These are phyloP conservation scores for Fusarium verticillioides DNA, from an alignment of 2,329 filamentous ascomycete species.

Conservation along the genomic window DNA sequence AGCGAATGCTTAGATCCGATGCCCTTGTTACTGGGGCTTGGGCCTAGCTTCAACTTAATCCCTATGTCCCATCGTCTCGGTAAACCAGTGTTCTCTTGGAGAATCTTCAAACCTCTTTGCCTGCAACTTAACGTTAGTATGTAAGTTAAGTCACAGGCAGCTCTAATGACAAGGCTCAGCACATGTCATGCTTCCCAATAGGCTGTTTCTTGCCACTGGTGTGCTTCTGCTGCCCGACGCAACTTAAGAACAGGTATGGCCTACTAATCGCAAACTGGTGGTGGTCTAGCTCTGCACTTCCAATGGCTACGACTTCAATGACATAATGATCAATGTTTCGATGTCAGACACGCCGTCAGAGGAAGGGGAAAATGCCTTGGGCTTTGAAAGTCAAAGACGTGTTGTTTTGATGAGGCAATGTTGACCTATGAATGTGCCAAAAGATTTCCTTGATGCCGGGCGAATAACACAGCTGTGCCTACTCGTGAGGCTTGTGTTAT, in stretches of 20 bases:
- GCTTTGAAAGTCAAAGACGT: neutral
- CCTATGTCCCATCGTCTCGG: constrained; percentile 6
- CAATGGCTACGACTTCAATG: neutral
- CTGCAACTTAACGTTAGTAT: neutral
- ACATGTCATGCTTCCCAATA: constrained; percentile 4
- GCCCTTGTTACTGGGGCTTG: constrained; percentile 24
- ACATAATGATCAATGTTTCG: neutral
- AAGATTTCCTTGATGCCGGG: neutral
- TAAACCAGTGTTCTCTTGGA: neutral
- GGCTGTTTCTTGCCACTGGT: neutral
- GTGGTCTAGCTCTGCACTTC: neutral
- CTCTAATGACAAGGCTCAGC: neutral
- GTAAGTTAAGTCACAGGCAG: neutral
- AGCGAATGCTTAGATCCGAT: constrained; percentile 24
- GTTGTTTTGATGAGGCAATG: neutral
- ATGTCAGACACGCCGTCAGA: constrained; percentile 20
- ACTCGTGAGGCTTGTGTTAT: neutral
- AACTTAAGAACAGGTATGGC: neutral
- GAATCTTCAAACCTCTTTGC: constrained; percentile 15
- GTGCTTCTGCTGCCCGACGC: neutral
- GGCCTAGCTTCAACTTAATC: constrained; percentile 23
- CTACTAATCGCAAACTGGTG: neutral
- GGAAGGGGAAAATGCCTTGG: neutral
- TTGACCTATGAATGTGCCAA: neutral
- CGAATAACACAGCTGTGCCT: neutral